Base-by-base conservation (phyloP, 2,329 filamentous ascomycete genomes). In the Exophiala viscosa region DNA sequence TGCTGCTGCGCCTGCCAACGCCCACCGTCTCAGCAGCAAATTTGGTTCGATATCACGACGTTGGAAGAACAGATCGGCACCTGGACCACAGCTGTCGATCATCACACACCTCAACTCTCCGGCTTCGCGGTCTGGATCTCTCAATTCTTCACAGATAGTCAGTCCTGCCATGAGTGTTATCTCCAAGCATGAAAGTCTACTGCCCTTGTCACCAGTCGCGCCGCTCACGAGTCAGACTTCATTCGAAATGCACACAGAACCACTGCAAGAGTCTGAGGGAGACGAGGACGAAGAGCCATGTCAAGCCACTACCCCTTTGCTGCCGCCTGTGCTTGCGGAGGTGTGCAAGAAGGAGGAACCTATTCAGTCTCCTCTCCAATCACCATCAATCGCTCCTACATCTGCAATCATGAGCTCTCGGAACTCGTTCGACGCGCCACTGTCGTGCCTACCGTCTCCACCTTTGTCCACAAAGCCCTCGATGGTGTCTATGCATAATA, bases 361-460 rank as follows among this genome's bases (percentile, higher is more conserved):
- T 1, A 76, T 86, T 31, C 80, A 88, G 53, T 95, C 90, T 6
- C 90, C 91, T n/a, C 75, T 95, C 20, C 89, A 95, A 69, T 95
- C 90, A 0, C 90, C 90, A 0, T 86, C 84, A 0, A 80, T 93
- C 14, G 88, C 85, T 8, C 83, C 84, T n/a, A 72, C 78, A 35
- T 69, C 71, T 33, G 57, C 70, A 66, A 15, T 67, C 61, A 15
- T 75, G 13, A 63, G 72, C 45, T 70, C 68, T 40, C 67, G 70
- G 18, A 74, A 75, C 13, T 76, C 76, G 13, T 69, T 75, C 11
- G 76, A 77, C 45, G 75, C 72, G 11, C 73, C 77, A 11, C 74
- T 76, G 34, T 67, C 65, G 63, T 71, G 62, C 59, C 61, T 79
- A 28, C 76, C 85, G 7, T 87, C 87, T 2, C 89, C 90, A 3